Base-by-base conservation (phyloP, 768 basidiomycete species). In the Udeniomyces megalosporus region DNA sequence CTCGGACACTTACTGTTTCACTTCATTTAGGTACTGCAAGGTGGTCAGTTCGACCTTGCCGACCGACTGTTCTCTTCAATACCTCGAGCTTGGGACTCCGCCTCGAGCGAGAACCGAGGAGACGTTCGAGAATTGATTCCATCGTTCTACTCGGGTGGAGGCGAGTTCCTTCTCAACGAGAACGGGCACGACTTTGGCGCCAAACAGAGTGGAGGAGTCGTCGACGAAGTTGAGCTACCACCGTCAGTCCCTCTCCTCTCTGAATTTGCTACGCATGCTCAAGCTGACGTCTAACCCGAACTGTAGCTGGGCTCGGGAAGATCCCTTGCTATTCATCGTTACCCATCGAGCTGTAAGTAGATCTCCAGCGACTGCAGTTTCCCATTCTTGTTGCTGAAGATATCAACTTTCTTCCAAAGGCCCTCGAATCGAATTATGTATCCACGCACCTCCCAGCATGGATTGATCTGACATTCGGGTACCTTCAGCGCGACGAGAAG, bases 81-180 rank as follows among this genome's bases (percentile, higher is more conserved):
- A 11, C 77, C 80, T n/a, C 78, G 86, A 62, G 80, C 91, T 2
- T 93, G 88, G 72, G 79, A 81, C 38, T 91, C 88, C 17, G 90
- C 91, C 35, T 84, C 89, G 1, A 75, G 80, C 38, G 90, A 95
- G 69, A 80, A 87, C 56, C 78, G 92, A 49, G 90, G 90, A 22
- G 92, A 96, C 72, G 91, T 96, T 4, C 79, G 92, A 62, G 92
- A 96, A 70, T 78, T 96, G 29, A 89, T 93, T 17, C 88, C 91
- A 0, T 89, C 73, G 64, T 74, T 75, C 66, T 75, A 66, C 66
- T 74, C 71, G 54, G 68, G 67, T 4, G 63, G 65, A 60, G 88
- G 60, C 44, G 60, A 89, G 66, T 93, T 92, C 72, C 76, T 93
- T 15, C 81, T 86, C 70, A 95, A 95, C 70, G 75, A 80, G 2